Evolutionary conservation across 2,329 filamentous ascomycete species (phyloP).

Genomic region (Thyridium curvatum): DNA sequence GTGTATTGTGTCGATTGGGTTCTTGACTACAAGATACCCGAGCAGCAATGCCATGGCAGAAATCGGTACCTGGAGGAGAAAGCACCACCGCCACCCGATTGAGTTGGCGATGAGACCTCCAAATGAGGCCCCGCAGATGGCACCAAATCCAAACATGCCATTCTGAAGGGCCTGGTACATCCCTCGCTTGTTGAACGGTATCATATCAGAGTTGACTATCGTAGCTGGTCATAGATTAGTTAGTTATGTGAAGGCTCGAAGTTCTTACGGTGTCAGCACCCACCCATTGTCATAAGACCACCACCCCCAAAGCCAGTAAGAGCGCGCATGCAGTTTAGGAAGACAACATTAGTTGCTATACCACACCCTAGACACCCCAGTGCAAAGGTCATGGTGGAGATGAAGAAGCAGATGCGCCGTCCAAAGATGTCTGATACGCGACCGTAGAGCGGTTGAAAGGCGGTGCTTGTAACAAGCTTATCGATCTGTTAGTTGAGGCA

Average conservation of each 20-base stretch:
- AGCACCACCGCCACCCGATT: conserved; percentile 64
- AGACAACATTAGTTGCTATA: conserved; percentile 48
- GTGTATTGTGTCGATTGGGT: conserved; percentile 26
- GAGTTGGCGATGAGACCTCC: conserved; percentile 58
- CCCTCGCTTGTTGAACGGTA: conserved; percentile 46
- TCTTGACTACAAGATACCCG: conserved; percentile 45
- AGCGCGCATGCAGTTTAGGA: conserved; percentile 58
- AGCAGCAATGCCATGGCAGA: conserved; percentile 47
- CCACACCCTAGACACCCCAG: conserved; percentile 60
- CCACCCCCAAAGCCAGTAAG: conserved; percentile 65
- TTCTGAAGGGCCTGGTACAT: conserved; percentile 59
- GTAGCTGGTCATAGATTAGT: conserved; percentile 28
- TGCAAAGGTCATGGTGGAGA: conserved; percentile 56
- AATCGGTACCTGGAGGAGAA: conserved; percentile 55
- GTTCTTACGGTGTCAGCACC: too few relatives aligned
- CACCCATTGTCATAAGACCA: conserved; percentile 64
- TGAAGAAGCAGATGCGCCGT: conserved; percentile 55
- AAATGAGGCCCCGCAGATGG: conserved; percentile 56
- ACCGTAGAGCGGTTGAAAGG: conserved; percentile 67
- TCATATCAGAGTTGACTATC: conserved; percentile 59
- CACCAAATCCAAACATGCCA: conserved; percentile 54
- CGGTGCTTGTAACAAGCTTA: conserved; percentile 65
- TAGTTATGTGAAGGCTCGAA: too few relatives aligned
- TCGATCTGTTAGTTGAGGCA: too few relatives aligned
- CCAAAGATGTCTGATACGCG: conserved; percentile 66